Evolutionary conservation across 2,329 filamentous ascomycete genomes (phyloP), one percentile per base, ranked within the genome.

Genomic region (Aspergillus cejpii): DNA sequence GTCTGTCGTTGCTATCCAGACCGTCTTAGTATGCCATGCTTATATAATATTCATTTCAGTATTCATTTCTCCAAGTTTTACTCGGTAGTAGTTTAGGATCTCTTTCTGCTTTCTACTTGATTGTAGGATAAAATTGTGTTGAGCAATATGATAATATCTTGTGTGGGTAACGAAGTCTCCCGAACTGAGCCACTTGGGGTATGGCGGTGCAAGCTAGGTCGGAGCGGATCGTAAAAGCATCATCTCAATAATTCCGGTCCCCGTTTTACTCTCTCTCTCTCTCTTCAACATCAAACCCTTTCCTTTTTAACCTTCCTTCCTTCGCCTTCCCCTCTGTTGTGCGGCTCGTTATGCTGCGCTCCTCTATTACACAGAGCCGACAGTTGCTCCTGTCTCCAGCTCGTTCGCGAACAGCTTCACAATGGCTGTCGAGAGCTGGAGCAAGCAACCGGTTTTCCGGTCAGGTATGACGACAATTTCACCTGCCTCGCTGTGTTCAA

Each of bases 331-430:
- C 56, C 57, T 55, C 55, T 57, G 62, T 59, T 60, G 63, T 64
- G 65, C 67, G 67, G 73, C 72, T 63, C 69, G 71, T 61, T 58
- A 78, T 78, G 75, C 72, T 78, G 73, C 75, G 75, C 67, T 71
- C 70, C 59, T 74, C 74, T 60, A 67, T 77, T 65, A 61, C 65
- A 53, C 66, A 72, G 54, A 65, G 71, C 61, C 74, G 69, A 54
- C 64, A 65, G 55, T 53, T 69, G 53, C 60, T 69, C 61, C 60
- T 64, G 47, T 61, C 61, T 51, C 57, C 66, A 45, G 57, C 61
- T 61, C 65, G 62, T 51, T 62, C 64, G 52, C 59, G 60, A 44
- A 55, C 58, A 39, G 56, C 58, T 19, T 54, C 65, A 43, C 71
- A 73, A 73, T 74, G 70, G 70, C 64, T 67, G 43, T 58, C 61